Base-by-base conservation (phyloP, 805 yeast species). In the Wickerhamomyces strasburgensis region DNA sequence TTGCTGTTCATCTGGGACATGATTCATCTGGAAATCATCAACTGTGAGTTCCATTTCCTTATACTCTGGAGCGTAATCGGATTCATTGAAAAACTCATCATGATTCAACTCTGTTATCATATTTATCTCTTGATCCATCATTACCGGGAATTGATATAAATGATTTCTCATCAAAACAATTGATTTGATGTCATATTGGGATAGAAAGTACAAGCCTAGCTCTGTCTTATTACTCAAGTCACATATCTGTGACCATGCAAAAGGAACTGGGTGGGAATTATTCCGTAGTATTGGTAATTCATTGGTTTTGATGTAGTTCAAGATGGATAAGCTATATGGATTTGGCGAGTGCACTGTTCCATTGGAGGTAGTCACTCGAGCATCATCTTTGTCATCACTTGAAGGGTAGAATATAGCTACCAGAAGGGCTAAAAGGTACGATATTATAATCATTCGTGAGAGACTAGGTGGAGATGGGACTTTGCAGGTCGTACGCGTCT, bases 201-300 rank as follows among this genome's bases (percentile, higher is more conserved):
- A 11, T 19, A 52, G 21, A 38, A 37, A 39, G 17, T 31, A 27
- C 3, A 27, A 32, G 1, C 57, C 57, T n/a, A 45, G 27, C 2
- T 19, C 38, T 3, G 57, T 46, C 42, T 47, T 52, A 21, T 43
- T 46, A 6, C 7, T 10, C 25, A 37, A 3, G 34, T 42, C 17
- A 31, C 36, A 27, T 44, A 31, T 2, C 47, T 27, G 13, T 48
- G 27, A 8, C 45, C 43, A 5, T 28, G 31, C 57, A 56, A 52
- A 21, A 8, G 25, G 25, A 21, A 21, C 11, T 7, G 25, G 11
- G 11, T 21, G 11, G 25, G 11, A 21, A n/a, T n/a, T n/a, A n/a
- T n/a, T n/a, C n/a, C n/a, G 25, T 21, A 21, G 7, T 21, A 21
- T 21, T 21, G n/a, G n/a, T n/a, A n/a, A n/a, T n/a, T n/a, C n/a